phyloP scores from a whole-genome alignment of 2,329 filamentous ascomycete species.

The Coniochaeta sp. region DNA sequence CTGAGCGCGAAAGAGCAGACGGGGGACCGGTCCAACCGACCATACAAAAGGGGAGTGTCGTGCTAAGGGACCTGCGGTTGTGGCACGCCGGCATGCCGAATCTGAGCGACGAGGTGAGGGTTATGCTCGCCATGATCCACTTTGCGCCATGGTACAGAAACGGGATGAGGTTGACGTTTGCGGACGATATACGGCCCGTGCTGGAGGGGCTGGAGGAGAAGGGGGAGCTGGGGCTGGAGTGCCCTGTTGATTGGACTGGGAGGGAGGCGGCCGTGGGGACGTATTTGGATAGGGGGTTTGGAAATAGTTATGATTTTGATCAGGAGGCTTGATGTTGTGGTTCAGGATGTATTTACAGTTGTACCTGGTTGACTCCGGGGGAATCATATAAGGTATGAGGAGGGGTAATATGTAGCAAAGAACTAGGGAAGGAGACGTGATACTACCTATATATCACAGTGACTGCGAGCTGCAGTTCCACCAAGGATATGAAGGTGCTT shows the following conservation, averaged over 20 bases:
- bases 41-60: slow-evolving; percentile 46
- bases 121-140: slow-evolving; percentile 56
- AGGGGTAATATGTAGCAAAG: too few relatives aligned
- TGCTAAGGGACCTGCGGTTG: slow-evolving; percentile 52
- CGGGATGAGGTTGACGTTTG: slow-evolving; percentile 47
- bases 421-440: too few relatives aligned
- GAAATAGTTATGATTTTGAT: slow-evolving; percentile 56
- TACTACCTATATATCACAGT: too few relatives aligned
- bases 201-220: slow-evolving; percentile 24
- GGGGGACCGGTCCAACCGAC: slow-evolving; percentile 41
- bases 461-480: not conserved
- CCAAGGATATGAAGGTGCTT: not conserved
- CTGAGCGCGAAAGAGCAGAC: slow-evolving; percentile 17
- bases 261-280: slow-evolving; percentile 26
- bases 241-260: slow-evolving; percentile 32
- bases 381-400: too few relatives aligned
- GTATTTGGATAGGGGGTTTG: slow-evolving; percentile 51
- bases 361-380: slow-evolving; percentile 16
- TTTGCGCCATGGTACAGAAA: slow-evolving; percentile 53
- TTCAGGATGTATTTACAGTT: not conserved
- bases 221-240: slow-evolving; percentile 31
- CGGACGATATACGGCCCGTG: slow-evolving; percentile 37
- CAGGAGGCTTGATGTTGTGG: slow-evolving; percentile 25
- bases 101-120: slow-evolving; percentile 35
- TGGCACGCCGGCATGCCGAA: slow-evolving; percentile 63